Evolutionary conservation across 1,284 basidiomycete genomes (phyloP).

Genomic region (Ganoderma resinaceum): DNA sequence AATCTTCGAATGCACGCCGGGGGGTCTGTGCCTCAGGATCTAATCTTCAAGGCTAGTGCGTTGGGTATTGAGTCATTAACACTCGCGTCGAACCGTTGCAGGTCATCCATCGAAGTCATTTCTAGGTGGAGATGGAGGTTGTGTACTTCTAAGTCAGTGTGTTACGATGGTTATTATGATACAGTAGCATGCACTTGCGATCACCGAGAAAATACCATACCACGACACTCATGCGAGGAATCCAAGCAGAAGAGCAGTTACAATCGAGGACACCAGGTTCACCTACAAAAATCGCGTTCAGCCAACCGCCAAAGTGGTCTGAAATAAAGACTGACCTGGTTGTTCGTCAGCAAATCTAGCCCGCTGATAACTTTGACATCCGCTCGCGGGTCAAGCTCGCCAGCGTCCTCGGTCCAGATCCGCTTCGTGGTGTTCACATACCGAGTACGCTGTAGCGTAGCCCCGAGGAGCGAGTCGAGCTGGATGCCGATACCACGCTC

Average conservation of each 20-base stretch:
- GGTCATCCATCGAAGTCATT: no score
- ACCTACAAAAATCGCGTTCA: conserved; percentile 22
- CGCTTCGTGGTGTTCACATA: conserved; percentile 71
- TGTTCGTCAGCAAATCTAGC: conserved; percentile 79
- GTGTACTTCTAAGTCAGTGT: no score
- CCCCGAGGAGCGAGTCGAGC: conserved; percentile 56
- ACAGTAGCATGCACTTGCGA: no score
- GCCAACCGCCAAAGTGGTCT: no score
- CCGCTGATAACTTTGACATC: conserved; percentile 73
- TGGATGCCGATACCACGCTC: background rate
- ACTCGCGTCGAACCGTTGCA: no score
- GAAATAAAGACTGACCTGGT: conserved; percentile 61
- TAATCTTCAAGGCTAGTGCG: no score
- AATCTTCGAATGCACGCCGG: no score
- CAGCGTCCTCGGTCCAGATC: conserved; percentile 69
- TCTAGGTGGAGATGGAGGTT: no score
- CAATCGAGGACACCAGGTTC: conserved; percentile 34
- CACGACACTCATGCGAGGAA: conserved; percentile 19
- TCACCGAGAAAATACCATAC: no score
- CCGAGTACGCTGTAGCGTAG: conserved; percentile 85
- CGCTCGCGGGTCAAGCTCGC: conserved; percentile 36
- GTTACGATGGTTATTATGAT: no score
- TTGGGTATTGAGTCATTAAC: no score
- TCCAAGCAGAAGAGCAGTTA: conserved; percentile 31
- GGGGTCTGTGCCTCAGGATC: no score